Percentiles rank a stretch among this genome's conserved stretches.
Evolutionary conservation across 257 asterid genomes (phyloP).

Genomic region (Solanum lignicaule): DNA sequence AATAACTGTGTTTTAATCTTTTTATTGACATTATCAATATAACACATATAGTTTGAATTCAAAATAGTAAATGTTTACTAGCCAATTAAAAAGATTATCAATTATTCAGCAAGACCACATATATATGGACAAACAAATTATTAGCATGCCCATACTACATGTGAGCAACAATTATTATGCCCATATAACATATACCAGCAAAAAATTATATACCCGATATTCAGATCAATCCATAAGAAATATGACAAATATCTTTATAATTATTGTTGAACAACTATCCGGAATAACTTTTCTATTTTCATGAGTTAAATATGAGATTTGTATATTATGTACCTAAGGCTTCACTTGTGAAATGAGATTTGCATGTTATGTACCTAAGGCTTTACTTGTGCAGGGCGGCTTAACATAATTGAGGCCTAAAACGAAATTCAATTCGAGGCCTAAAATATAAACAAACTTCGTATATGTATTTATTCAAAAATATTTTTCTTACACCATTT

Average conservation of each 20-base stretch:
- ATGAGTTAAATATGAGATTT: too few relatives aligned
- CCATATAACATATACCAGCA: background rate
- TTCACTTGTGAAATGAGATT: too few relatives aligned
- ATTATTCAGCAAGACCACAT: background rate
- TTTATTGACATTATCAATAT: background rate
- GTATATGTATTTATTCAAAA: too few relatives aligned
- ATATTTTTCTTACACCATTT: too few relatives aligned
- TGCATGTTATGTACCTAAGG: too few relatives aligned
- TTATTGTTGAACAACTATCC: fast-evolving
- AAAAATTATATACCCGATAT: background rate
- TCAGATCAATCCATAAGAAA: background rate
- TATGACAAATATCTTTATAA: too few relatives aligned
- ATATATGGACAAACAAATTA: background rate
- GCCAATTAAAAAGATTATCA: background rate
- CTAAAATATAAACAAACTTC: too few relatives aligned
- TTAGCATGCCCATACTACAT: background rate
- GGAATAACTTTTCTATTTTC: too few relatives aligned
- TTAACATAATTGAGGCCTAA: too few relatives aligned
- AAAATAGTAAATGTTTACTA: background rate
- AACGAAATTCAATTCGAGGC: too few relatives aligned
- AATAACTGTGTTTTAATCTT: background rate
- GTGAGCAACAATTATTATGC: background rate
- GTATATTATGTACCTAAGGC: too few relatives aligned
- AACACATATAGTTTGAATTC: background rate
- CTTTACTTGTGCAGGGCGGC: too few relatives aligned